Conservation (phyloP, 2,329 filamentous ascomycete species). For the Huntiella savannae region DNA sequence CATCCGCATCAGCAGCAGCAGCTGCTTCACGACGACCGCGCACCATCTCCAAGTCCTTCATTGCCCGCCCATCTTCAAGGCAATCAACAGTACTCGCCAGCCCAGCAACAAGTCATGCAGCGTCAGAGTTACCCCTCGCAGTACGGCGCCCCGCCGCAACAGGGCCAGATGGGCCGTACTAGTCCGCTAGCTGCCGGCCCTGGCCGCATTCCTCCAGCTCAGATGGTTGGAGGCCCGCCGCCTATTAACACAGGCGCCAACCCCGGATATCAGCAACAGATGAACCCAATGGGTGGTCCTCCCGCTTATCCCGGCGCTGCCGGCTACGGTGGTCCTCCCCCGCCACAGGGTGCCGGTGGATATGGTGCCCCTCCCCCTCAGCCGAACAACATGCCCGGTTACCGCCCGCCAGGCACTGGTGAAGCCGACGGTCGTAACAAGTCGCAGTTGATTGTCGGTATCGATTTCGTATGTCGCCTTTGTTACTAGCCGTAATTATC, state of each 20-base stretch:
- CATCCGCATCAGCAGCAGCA: slow-evolving; percentile 4
- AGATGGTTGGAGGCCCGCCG: slow-evolving; percentile 44
- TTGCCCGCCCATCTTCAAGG: slow-evolving; percentile 12
- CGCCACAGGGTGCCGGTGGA: slow-evolving; percentile 24
- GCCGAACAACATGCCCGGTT: slow-evolving; percentile 3
- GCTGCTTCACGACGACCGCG: slow-evolving; percentile 6
- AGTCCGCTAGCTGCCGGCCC: slow-evolving; percentile 30
- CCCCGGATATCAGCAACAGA: slow-evolving; percentile 26
- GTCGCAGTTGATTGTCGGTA: slow-evolving; percentile 93
- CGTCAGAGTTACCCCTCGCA: slow-evolving; percentile 25
- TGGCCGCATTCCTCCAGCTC: slow-evolving; percentile 36
- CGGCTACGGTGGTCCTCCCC: slow-evolving; percentile 29
- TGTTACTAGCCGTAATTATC: not conserved
- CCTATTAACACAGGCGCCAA: slow-evolving; percentile 46
- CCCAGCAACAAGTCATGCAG: slow-evolving; percentile 33
- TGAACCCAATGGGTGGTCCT: slow-evolving; percentile 19
- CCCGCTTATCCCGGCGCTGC: slow-evolving; percentile 27
- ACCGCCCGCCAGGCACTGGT: slow-evolving; percentile 16
- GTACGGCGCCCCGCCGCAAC: slow-evolving; percentile 6
- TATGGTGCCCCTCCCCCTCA: slow-evolving; percentile 16
- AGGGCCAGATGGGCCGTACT: slow-evolving; percentile 26
- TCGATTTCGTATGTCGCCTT: slow-evolving; percentile 65
- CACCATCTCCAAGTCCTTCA: slow-evolving; percentile 25
- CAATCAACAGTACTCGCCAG: slow-evolving; percentile 12
- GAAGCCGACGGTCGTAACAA: slow-evolving; percentile 80